A percentile compares a stretch with the other conserved stretches of the same genome.
Evolutionary conservation across 805 yeast genomes (phyloP).

Genomic region (Kazachstania viticola): DNA sequence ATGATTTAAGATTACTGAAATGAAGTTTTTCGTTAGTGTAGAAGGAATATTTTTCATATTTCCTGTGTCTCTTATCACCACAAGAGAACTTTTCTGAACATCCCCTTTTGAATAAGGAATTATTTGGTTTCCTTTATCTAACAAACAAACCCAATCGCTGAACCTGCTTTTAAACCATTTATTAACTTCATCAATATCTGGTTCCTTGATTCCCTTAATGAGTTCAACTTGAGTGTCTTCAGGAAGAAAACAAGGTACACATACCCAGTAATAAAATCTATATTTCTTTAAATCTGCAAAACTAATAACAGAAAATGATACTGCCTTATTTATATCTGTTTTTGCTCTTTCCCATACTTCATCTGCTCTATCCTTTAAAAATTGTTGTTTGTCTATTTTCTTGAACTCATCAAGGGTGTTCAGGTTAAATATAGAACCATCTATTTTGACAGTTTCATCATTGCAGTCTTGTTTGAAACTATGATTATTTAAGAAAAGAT

Average conservation of each 20-base stretch:
- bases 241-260: conserved; percentile 50
- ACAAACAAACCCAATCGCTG: conserved; percentile 22
- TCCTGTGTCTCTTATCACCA: conserved; percentile 33
- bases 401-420: conserved; percentile 86
- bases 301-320: conserved; percentile 41
- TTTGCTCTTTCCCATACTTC: conserved; percentile 21
- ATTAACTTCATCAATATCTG: conserved; percentile 1
- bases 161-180: conserved; percentile 12
- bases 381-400: conserved; percentile 45
- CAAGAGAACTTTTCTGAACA: conserved; percentile 7
- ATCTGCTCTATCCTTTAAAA: conserved; percentile 36
- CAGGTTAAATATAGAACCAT: conserved; percentile 43
- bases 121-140: conserved; percentile 11
- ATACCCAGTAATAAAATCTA: conserved; percentile 82
- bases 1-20: conserved; percentile 32
- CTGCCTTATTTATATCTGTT: conserved; percentile 17
- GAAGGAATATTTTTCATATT: conserved; percentile 32
- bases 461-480: conserved; percentile 23
- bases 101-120: conserved; percentile 7
- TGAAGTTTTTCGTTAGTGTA: conserved; percentile 46
- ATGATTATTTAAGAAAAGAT: conserved; percentile 18
- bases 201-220: not conserved
- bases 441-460: conserved; percentile 6
- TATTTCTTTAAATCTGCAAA: conserved; percentile 87
- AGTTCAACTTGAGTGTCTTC: conserved; percentile 5